Evolutionary conservation across 768 basidiomycete genomes (phyloP).

Genomic region (Mycena capillaripes): DNA sequence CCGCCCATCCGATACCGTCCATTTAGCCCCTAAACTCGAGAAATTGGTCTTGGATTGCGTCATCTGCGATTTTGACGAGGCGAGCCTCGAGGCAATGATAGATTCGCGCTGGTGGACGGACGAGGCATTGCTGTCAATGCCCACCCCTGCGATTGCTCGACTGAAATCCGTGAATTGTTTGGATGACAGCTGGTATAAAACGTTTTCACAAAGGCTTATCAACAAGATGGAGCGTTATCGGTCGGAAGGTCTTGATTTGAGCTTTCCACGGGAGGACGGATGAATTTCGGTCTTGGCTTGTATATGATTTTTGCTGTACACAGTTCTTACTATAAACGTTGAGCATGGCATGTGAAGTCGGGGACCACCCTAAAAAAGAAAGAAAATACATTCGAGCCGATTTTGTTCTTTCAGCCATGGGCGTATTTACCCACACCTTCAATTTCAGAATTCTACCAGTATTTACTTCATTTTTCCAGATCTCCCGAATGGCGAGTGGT

Average conservation of each 20-base stretch:
- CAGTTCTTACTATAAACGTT: no score
- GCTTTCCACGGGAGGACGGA: no score
- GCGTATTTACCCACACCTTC: no score
- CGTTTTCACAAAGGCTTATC: background rate
- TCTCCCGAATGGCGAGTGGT: no score
- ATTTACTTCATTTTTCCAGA: no score
- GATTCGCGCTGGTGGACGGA: background rate
- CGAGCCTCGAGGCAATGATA: background rate
- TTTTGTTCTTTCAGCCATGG: no score
- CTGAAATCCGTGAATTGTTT: background rate
- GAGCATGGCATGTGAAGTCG: no score
- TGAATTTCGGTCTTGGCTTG: no score
- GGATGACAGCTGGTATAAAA: background rate
- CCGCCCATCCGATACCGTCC: background rate
- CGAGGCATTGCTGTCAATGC: background rate
- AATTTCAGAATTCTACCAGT: no score
- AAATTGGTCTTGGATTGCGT: background rate
- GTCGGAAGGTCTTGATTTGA: background rate
- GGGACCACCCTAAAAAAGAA: no score
- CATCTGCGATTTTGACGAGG: background rate
- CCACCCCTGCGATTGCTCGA: background rate
- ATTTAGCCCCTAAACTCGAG: conserved; percentile 11
- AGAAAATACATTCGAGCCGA: no score
- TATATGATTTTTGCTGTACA: no score
- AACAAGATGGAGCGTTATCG: background rate